These are phyloP conservation scores for Wickerhamia fluorescens DNA, from an alignment of 805 yeast genomes.

Conservation along the genomic window DNA sequence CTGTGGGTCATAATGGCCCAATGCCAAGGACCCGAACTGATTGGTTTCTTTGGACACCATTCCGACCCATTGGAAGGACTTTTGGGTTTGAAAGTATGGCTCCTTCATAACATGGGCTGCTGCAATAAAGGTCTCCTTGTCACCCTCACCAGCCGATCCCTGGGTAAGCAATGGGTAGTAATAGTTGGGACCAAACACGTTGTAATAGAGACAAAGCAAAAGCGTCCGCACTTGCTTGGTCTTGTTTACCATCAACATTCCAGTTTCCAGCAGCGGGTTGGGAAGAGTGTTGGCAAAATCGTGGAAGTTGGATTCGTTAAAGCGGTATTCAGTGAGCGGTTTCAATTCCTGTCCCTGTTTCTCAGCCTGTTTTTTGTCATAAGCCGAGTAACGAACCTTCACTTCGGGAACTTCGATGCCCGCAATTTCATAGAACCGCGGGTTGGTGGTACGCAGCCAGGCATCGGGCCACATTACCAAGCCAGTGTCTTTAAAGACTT, in stretches of 20 bases:
- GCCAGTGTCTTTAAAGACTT: slow-evolving; percentile 39
- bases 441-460: slow-evolving; percentile 64
- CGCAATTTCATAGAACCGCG: slow-evolving; percentile 51
- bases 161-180: slow-evolving; percentile 65
- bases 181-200: slow-evolving; percentile 55
- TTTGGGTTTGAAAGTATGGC: slow-evolving; percentile 48
- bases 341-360: too few species aligned
- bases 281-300: slow-evolving; percentile 59
- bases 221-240: slow-evolving; percentile 51
- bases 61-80: slow-evolving; percentile 34
- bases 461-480: slow-evolving; percentile 63
- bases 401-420: slow-evolving; percentile 25
- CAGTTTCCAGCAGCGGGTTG: slow-evolving; percentile 64
- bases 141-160: slow-evolving; percentile 75
- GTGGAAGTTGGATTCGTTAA: slow-evolving; percentile 41
- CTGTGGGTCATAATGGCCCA: slow-evolving; percentile 36
- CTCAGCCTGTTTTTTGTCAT: slow-evolving; percentile 28
- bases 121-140: slow-evolving; percentile 68
- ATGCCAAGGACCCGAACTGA: slow-evolving; percentile 17
- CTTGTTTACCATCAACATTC: slow-evolving; percentile 59
- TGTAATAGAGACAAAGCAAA: slow-evolving; percentile 56
- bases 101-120: slow-evolving; percentile 50
- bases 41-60: slow-evolving; percentile 24
- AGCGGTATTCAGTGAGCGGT: slow-evolving; percentile 14
- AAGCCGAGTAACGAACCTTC: slow-evolving; percentile 25